Evolutionary conservation across 2,329 filamentous ascomycete genomes (phyloP).

Genomic region (Metarhizium anisopliae): DNA sequence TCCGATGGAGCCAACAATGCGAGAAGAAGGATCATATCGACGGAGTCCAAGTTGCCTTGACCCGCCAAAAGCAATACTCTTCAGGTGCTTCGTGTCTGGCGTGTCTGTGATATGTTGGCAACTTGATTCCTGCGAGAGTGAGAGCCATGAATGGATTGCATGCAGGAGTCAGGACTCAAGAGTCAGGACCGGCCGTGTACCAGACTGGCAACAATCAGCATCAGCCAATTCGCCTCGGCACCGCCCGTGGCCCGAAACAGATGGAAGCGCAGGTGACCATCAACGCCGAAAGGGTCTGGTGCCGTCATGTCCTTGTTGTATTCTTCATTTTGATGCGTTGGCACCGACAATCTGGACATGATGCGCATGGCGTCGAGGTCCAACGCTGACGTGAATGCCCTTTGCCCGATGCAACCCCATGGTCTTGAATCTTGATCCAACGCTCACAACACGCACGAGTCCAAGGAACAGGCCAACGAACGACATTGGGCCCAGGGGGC

Average conservation of each 20-base stretch:
- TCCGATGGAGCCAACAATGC: too few species aligned
- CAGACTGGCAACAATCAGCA: too few species aligned
- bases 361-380: background rate
- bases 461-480: too few species aligned
- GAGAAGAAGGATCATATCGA: too few species aligned
- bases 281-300: background rate
- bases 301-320: background rate
- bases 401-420: background rate
- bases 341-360: constrained; percentile 5
- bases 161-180: too few species aligned
- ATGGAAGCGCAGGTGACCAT: constrained; percentile 4
- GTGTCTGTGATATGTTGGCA: background rate
- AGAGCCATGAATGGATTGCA: too few species aligned
- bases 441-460: too few species aligned
- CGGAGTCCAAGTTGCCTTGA: background rate
- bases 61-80: background rate
- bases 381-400: background rate
- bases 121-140: background rate
- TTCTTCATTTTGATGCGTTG: constrained; percentile 3
- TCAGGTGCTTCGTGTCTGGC: background rate
- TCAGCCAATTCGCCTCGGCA: too few species aligned
- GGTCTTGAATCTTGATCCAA: background rate
- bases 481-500: too few species aligned
- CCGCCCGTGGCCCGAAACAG: too few species aligned
- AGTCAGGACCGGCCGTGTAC: too few species aligned